Evolutionary conservation across 1,284 basidiomycete genomes (phyloP).

Genomic region (Boletus smithii): DNA sequence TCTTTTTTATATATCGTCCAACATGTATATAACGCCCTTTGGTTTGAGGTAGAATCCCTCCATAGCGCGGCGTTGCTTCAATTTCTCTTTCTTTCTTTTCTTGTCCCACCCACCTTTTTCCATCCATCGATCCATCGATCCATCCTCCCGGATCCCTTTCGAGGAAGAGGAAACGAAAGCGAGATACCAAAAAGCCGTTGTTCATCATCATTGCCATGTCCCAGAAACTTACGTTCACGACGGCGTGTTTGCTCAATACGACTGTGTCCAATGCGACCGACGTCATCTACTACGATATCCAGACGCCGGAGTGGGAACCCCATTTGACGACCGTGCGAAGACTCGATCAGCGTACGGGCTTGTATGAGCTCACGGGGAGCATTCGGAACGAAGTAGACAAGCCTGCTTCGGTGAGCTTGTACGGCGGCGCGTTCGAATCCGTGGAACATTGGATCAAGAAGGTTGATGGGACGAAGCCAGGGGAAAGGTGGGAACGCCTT

Average conservation of each 20-base stretch:
- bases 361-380: conserved; percentile 36
- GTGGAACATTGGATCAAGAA: conserved; percentile 20
- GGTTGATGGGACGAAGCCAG: conserved; percentile 13
- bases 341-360: conserved; percentile 29
- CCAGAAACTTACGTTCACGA: conserved; percentile 40
- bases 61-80: too few species aligned
- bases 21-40: too few species aligned
- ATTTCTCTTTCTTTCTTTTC: too few species aligned
- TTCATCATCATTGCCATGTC: too few species aligned
- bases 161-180: too few species aligned
- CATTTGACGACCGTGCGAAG: conserved; percentile 37
- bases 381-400: conserved; percentile 36
- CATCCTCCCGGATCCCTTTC: too few species aligned
- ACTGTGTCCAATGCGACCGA: conserved; percentile 40
- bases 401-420: conserved; percentile 17
- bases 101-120: too few species aligned
- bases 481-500: conserved; percentile 20
- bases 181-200: too few species aligned
- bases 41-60: too few species aligned
- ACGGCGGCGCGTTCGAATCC: conserved; percentile 8
- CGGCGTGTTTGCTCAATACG: conserved; percentile 38
- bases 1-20: too few species aligned
- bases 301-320: conserved; percentile 41
- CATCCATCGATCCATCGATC: too few species aligned
- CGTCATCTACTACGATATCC: conserved; percentile 41